Conservation (phyloP, 2,329 filamentous ascomycete species). For the Alternaria angustiovoidea region DNA sequence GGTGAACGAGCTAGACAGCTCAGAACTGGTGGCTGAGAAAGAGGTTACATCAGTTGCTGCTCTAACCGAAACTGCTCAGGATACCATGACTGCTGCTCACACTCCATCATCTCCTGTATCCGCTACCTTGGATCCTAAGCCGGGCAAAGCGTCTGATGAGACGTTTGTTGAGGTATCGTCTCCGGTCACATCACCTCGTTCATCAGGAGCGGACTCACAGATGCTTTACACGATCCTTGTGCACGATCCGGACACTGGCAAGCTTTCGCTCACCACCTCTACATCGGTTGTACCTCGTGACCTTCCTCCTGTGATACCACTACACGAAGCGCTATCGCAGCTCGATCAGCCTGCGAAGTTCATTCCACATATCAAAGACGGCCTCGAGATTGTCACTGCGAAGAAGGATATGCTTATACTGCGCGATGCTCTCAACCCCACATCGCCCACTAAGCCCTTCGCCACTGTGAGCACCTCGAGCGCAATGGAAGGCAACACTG, state of each 20-base stretch:
- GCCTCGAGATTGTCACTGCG: conserved; percentile 39
- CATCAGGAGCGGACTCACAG: not conserved
- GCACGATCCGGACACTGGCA: conserved; percentile 38
- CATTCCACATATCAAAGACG: conserved; percentile 37
- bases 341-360: conserved; percentile 42
- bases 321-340: conserved; percentile 38
- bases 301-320: conserved; percentile 28
- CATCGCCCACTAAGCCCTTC: conserved; percentile 16
- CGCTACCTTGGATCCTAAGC: not conserved
- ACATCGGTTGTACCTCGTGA: conserved; percentile 26
- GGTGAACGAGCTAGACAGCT: not conserved
- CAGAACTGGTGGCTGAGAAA: not conserved
- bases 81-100: not conserved
- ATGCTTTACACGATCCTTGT: conserved; percentile 38
- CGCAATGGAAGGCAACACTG: not conserved
- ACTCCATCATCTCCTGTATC: not conserved
- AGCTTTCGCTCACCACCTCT: conserved; percentile 36
- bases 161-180: not conserved
- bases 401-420: conserved; percentile 44
- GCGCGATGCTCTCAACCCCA: conserved; percentile 25
- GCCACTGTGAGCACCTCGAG: conserved; percentile 11
- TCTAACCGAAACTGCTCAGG: not conserved
- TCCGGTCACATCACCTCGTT: not conserved
- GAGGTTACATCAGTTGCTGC: not conserved
- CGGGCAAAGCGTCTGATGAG: not conserved